Conservation (phyloP, 345 rosid genomes). For the Moricandia arvensis region DNA sequence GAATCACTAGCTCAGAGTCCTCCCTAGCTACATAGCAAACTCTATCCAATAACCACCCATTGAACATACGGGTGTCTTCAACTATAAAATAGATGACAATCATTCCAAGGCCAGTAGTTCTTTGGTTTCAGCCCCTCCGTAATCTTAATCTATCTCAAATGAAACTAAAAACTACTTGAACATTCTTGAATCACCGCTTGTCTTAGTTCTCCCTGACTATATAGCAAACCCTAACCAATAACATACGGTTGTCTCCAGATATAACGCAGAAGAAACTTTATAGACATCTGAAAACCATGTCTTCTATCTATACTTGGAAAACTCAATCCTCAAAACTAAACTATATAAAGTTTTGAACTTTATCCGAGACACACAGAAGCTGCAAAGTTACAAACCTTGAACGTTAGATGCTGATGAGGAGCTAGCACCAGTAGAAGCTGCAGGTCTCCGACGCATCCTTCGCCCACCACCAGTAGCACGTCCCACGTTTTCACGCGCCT, state of each 20-base stretch:
- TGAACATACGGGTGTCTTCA: background rate
- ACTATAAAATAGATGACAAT: background rate
- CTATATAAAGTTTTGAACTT: too few species aligned
- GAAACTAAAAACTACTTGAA: background rate
- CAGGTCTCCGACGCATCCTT: constrained; percentile 91
- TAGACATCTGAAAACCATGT: background rate
- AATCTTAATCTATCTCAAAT: background rate
- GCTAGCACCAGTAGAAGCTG: constrained; percentile 83
- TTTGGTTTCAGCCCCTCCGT: too few species aligned
- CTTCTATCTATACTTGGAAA: background rate
- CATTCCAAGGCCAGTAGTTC: too few species aligned
- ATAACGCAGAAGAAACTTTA: background rate
- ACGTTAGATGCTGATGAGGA: constrained; percentile 60
- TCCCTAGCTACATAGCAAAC: background rate
- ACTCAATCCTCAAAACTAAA: too few species aligned
- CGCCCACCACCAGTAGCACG: constrained; percentile 65
- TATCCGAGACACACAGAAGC: background rate
- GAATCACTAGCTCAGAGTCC: background rate
- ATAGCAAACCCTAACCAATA: too few species aligned
- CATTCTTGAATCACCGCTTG: background rate
- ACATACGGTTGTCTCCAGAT: too few species aligned
- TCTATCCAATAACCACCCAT: background rate
- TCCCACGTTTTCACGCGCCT: constrained; percentile 54
- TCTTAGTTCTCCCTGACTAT: background rate
- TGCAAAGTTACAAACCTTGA: constrained; percentile 51